A percentile compares a stretch with the other conserved stretches of the same genome.
Conservation (phyloP, 768 basidiomycete species). For the Calvatia gigantea region DNA sequence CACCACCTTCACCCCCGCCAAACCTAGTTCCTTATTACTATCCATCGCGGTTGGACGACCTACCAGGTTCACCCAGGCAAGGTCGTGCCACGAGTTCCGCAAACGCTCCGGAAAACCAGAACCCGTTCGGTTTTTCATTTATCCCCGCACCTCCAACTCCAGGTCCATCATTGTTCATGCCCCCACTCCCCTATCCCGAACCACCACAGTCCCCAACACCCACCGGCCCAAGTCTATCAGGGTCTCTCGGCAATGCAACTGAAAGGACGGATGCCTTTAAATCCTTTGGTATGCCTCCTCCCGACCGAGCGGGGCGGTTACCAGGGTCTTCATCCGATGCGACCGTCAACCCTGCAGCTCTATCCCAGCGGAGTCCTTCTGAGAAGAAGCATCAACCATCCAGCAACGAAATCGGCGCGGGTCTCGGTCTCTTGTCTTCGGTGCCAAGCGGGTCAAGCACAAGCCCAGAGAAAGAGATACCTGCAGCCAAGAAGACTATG, state of each 20-base stretch:
- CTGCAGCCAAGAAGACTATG: slow-evolving; percentile 65
- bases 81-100: slow-evolving; percentile 40
- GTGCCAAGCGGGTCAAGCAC: slow-evolving; percentile 19
- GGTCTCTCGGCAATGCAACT: slow-evolving; percentile 23
- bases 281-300: slow-evolving; percentile 42
- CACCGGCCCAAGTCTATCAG: slow-evolving; percentile 26
- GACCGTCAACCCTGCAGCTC: slow-evolving; percentile 35
- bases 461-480: slow-evolving; percentile 23
- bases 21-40: slow-evolving; percentile 53
- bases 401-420: slow-evolving; percentile 45
- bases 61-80: slow-evolving; percentile 14
- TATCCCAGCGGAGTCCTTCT: slow-evolving; percentile 26
- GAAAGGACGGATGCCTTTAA: slow-evolving; percentile 44
- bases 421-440: slow-evolving; percentile 36
- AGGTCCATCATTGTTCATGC: slow-evolving; percentile 40
- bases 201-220: slow-evolving; percentile 59
- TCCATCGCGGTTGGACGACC: slow-evolving; percentile 31
- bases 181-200: slow-evolving; percentile 50
- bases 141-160: slow-evolving; percentile 51
- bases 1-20: slow-evolving; percentile 40
- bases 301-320: slow-evolving; percentile 22
- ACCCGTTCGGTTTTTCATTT: slow-evolving; percentile 51
- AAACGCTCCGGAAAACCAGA: slow-evolving; percentile 48
- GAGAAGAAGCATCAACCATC: slow-evolving; percentile 25
- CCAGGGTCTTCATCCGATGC: slow-evolving; percentile 1